Base-by-base conservation (phyloP, 345 rosid genomes). In the Rhizophora mangle region DNA sequence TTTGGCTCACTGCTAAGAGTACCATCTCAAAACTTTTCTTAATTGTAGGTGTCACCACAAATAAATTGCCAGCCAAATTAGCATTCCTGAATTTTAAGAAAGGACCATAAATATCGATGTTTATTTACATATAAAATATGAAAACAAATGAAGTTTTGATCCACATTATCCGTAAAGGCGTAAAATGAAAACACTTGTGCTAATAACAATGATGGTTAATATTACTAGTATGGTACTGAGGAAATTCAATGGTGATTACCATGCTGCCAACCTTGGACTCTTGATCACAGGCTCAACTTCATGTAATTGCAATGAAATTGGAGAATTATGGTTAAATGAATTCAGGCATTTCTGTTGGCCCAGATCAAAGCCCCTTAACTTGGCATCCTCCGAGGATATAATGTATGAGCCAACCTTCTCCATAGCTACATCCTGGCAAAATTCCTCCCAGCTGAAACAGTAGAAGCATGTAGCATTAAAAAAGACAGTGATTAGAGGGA, bases 21-120 rank as follows among this genome's bases (percentile, higher is more conserved):
- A 81, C 85, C 96, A 88, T 89, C 81, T 92, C 90, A 83, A 85
- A 86, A 64, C 96, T 87, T 78, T 75, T 87, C 85, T 69, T 83
- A 68, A 85, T 57, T 32, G 83, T 71, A 55, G 88, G 74, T 63
- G 88, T 89, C 76, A 87, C 65, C 62, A 86, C 85, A 89, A 88
- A 89, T 70, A 87, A 84, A 71, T 74, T 81, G 63, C 81, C 76
- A 70, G 46, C 70, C 53, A 84, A 76, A 57, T 71, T 79, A 69
- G 68, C 85, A 81, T 75, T 88, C 87, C 95, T 92, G 82, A 79
- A 78, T 78, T 51, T 67, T 56, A 76, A 51, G 67, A 74, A 46
- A 67, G 19, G 63, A 31, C 22, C 37, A 15, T 3, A 1, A 60
- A 69, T 15, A 64, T 10, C 36, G 4, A 31, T 36, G 49, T 21